phyloP scores from a whole-genome alignment of 2,329 filamentous ascomycete species.

The Davidsoniella eucalypti region DNA sequence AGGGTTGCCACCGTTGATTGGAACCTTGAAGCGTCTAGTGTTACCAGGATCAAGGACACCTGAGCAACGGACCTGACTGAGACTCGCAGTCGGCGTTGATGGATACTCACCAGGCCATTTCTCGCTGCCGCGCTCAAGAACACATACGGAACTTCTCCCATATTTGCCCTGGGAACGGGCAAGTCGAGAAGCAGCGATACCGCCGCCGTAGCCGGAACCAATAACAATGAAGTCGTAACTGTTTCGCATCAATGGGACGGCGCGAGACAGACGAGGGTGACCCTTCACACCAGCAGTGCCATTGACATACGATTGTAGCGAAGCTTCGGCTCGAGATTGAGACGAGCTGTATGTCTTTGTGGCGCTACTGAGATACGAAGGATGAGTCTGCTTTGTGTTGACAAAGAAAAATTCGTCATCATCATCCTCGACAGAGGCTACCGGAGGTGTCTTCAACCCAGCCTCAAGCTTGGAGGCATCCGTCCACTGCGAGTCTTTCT shows the following conservation, averaged over 20 bases:
- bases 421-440: constrained; percentile 5
- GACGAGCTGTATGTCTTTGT: constrained; percentile 8
- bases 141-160: constrained; percentile 36
- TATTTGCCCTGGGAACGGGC: constrained; percentile 27
- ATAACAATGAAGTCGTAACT: constrained; percentile 51
- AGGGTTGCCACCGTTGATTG: constrained; percentile 32
- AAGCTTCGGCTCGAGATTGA: constrained; percentile 11
- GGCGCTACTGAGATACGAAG: constrained; percentile 5
- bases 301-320: constrained; percentile 10
- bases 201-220: constrained; percentile 53
- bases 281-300: constrained; percentile 6
- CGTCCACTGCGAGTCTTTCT: constrained; percentile 1
- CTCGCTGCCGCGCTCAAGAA: constrained; percentile 49
- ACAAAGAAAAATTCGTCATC: constrained; percentile 6
- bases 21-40: constrained; percentile 21
- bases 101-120: constrained; percentile 52
- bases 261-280: constrained; percentile 31
- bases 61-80: constrained; percentile 38
- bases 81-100: constrained; percentile 26
- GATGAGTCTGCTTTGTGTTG: constrained; percentile 4
- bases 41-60: constrained; percentile 32
- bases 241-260: constrained; percentile 38
- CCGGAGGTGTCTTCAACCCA: background rate
- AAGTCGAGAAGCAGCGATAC: constrained; percentile 48
- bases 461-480: background rate